phyloP scores from a whole-genome alignment of 2,329 filamentous ascomycete species.

The Penicillium sp. region DNA sequence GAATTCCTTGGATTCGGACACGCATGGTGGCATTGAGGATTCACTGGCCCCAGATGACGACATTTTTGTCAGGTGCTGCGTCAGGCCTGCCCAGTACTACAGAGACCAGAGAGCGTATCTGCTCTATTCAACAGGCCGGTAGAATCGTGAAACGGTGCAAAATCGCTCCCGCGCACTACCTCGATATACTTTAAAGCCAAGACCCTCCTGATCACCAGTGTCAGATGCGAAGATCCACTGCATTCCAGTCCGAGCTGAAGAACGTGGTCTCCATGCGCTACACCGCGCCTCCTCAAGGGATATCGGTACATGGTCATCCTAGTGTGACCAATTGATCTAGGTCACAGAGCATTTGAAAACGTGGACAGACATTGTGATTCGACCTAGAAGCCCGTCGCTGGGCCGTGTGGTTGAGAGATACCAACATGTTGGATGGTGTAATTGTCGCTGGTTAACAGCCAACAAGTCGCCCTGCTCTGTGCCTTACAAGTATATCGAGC shows the following conservation, averaged over 20 bases:
- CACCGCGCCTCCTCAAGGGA: background rate
- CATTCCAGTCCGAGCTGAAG: background rate
- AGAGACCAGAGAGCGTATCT: background rate
- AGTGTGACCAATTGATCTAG: background rate
- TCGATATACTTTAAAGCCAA: background rate
- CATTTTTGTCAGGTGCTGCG: background rate
- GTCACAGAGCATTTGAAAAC: background rate
- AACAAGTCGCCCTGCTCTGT: background rate
- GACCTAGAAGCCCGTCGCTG: background rate
- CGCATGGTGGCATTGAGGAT: too few species aligned
- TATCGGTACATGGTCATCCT: background rate
- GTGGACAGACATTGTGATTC: background rate
- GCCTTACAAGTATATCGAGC: background rate
- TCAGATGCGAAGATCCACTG: constrained; percentile 2
- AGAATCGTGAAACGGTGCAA: background rate
- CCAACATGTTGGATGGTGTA: too few species aligned
- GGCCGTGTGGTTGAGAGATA: background rate
- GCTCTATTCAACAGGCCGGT: background rate
- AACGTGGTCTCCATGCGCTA: constrained; percentile 6
- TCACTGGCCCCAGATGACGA: background rate
- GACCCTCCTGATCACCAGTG: background rate
- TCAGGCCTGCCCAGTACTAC: background rate
- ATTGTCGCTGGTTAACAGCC: too few species aligned
- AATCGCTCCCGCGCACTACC: background rate
- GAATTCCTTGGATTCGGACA: background rate